These are phyloP conservation scores for Termitomyces sp. DNA, from an alignment of 768 basidiomycete genomes.

Conservation along the genomic window DNA sequence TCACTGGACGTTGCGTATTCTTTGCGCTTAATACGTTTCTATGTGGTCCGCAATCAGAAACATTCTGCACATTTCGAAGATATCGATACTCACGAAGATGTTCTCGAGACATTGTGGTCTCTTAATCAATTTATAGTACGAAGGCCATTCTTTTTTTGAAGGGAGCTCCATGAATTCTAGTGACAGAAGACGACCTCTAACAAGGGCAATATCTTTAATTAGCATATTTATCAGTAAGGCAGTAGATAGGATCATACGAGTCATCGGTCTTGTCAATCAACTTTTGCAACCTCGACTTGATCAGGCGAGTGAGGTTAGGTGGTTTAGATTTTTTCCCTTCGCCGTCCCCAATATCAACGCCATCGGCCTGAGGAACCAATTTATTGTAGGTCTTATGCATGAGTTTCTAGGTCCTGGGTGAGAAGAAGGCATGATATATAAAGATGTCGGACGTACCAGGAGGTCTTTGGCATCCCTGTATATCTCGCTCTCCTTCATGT, in stretches of 20 bases:
- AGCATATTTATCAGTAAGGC: not conserved
- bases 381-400: slow-evolving; percentile 43
- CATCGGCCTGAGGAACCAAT: slow-evolving; percentile 36
- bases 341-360: slow-evolving; percentile 31
- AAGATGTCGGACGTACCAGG: slow-evolving; percentile 45
- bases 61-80: not conserved
- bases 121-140: slow-evolving; percentile 77
- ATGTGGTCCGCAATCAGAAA: not conserved
- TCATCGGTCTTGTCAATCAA: slow-evolving; percentile 69
- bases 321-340: slow-evolving; percentile 50
- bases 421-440: slow-evolving; percentile 1
- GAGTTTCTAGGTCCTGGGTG: slow-evolving; percentile 35
- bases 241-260: slow-evolving; percentile 40
- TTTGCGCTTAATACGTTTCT: slow-evolving; percentile 82
- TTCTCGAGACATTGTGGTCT: slow-evolving; percentile 73
- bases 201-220: not conserved
- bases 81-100: slow-evolving; percentile 55
- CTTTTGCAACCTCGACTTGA: slow-evolving; percentile 69
- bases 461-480: slow-evolving; percentile 80
- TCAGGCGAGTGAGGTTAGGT: slow-evolving; percentile 58
- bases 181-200: slow-evolving; percentile 62
- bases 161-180: slow-evolving; percentile 84
- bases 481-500: slow-evolving; percentile 72
- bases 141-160: slow-evolving; percentile 69
- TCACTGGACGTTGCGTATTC: slow-evolving; percentile 63